Evolutionary conservation across 2,329 filamentous ascomycete genomes (phyloP).

Genomic region (Madurella mycetomatis): DNA sequence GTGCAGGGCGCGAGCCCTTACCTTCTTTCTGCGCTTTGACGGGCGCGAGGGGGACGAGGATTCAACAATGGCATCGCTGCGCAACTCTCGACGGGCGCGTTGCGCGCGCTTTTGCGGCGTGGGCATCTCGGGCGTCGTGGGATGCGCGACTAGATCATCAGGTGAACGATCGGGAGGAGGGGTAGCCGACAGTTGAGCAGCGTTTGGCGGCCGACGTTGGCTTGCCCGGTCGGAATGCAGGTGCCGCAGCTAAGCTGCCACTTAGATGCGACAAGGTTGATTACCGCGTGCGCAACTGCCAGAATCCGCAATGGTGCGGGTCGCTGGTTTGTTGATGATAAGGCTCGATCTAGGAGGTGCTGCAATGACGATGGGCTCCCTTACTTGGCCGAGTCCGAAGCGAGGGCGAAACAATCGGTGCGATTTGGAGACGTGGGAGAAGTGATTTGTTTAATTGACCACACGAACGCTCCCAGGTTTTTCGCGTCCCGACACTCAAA

Average conservation of each 20-base stretch:
- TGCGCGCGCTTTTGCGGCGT: slow-evolving; percentile 31
- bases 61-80: slow-evolving; percentile 34
- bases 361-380: slow-evolving; percentile 3
- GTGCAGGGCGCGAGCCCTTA: slow-evolving; percentile 29
- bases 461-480: slow-evolving; percentile 20
- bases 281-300: not conserved
- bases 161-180: slow-evolving; percentile 4
- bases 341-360: not conserved
- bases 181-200: not conserved
- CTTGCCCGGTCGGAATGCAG: slow-evolving; percentile 4
- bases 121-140: slow-evolving; percentile 26
- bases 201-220: slow-evolving; percentile 7
- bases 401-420: not conserved
- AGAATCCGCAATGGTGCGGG: not conserved
- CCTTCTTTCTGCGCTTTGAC: slow-evolving; percentile 62
- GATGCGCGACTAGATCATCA: slow-evolving; percentile 20
- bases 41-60: slow-evolving; percentile 58
- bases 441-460: slow-evolving; percentile 27
- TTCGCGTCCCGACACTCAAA: slow-evolving; percentile 25
- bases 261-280: slow-evolving; percentile 13
- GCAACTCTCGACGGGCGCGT: slow-evolving; percentile 31
- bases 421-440: slow-evolving; percentile 1
- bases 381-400: not conserved
- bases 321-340: not conserved
- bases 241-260: slow-evolving; percentile 1